A percentile compares a stretch with the other conserved stretches of the same genome.
These are phyloP conservation scores for Aspergillus glaucus DNA, from an alignment of 2,329 filamentous ascomycete genomes.

Conservation along the genomic window DNA sequence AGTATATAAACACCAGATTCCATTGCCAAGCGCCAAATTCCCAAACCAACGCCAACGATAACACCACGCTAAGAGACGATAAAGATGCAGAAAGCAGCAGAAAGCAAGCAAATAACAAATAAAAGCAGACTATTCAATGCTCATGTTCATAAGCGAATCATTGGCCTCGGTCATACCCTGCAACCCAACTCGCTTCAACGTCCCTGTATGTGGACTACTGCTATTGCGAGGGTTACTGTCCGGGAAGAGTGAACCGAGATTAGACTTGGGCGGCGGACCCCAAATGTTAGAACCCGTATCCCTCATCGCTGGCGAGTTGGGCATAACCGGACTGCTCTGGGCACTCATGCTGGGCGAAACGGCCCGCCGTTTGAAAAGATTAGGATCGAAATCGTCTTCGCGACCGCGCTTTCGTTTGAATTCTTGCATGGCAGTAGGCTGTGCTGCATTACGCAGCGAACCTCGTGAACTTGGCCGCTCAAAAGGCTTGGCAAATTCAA, in stretches of 20 bases:
- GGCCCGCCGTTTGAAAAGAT: constrained; percentile 82
- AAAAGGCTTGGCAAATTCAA: constrained; percentile 28
- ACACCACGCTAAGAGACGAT: not conserved
- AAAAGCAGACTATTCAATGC: constrained; percentile 62
- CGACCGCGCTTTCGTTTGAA: constrained; percentile 74
- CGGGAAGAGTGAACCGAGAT: constrained; percentile 44
- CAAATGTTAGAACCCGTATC: constrained; percentile 56
- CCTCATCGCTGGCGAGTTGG: constrained; percentile 71
- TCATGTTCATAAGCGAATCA: constrained; percentile 94
- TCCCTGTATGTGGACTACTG: constrained; percentile 40
- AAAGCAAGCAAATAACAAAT: not conserved
- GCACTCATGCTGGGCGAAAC: constrained; percentile 88
- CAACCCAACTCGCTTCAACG: constrained; percentile 61
- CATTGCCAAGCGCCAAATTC: not conserved
- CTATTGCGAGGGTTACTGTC: constrained; percentile 48
- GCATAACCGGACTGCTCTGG: constrained; percentile 78
- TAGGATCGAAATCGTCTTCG: constrained; percentile 84
- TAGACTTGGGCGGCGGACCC: constrained; percentile 63
- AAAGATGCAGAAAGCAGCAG: not conserved
- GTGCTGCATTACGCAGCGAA: constrained; percentile 36
- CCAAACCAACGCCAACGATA: not conserved
- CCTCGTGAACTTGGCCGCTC: constrained; percentile 30
- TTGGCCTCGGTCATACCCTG: constrained; percentile 96
- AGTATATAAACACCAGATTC: constrained; percentile 2
- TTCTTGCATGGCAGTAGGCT: constrained; percentile 58